Base-by-base conservation (phyloP, 768 basidiomycete genomes). In the Kwoniella sp. region DNA sequence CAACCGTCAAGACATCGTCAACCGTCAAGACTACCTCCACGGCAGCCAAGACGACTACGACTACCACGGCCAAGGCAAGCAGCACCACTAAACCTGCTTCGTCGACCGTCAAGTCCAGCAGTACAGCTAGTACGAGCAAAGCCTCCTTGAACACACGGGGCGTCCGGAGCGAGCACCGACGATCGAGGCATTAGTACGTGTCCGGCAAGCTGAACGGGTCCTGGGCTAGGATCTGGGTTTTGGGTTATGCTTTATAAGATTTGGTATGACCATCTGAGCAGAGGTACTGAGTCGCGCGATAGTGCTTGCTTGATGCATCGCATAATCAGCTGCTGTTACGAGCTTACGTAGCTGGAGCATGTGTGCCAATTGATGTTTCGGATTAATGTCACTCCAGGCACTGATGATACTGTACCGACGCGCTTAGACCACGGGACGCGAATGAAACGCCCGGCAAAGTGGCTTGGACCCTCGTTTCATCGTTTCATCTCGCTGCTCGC, bases 11-110 rank as follows among this genome's bases (percentile, higher is more conserved):
- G 48, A 20, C 45, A 12, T 30, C 11, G 15, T 58, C 57, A 2
- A 47, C 45, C 17, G 57, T 30, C 23, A 58, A 58, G n/a, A 23
- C 13, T 7, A 13, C 23, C 20, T 48, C 55, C 41, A 47, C 57
- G 0, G 29, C 55, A 23, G 34, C 28, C 41, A 58, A 58, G 45
- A 30, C 45, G 4, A 30, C 57, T 20, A 38, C 57, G 7, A 58
- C 17, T 45, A 17, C 41, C 17, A 45, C 41, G 20, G 41, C 41
- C 4, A 45, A 45, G 15, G 20, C 41, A 17, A 45, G 41, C 17
- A 45, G 11, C 15, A 45, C 41, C 17, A 3, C 41, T 17, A 45
- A 20, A 11, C 11, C 41, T 45, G 41, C 41, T 20, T 11, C 41
- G 8, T 45, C 17, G 15, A 9, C 41, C 20, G 15, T 45, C 41